Conservation (phyloP, 306 rosid genomes). For the Cucurbita maxima region DNA sequence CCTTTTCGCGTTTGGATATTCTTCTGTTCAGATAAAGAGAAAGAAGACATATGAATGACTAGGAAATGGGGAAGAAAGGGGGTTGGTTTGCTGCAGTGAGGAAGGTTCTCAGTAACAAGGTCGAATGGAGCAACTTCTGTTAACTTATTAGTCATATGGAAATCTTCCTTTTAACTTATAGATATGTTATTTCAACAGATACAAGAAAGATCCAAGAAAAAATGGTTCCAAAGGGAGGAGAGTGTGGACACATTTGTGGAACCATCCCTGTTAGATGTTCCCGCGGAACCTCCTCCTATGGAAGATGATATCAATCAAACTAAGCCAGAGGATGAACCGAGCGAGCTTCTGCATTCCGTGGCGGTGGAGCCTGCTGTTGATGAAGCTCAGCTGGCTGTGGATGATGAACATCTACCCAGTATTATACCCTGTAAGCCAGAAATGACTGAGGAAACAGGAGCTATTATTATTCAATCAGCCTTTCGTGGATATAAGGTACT, state of each 20-base stretch:
- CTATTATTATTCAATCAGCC: slow-evolving; percentile 79
- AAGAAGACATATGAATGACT: not conserved
- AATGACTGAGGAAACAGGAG: slow-evolving; percentile 64
- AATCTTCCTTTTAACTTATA: not conserved
- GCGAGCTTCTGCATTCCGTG: slow-evolving; percentile 33
- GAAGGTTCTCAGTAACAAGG: slow-evolving; percentile 85
- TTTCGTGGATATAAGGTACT: slow-evolving; percentile 88
- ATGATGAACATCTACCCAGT: slow-evolving; percentile 16
- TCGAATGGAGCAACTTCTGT: slow-evolving; percentile 8
- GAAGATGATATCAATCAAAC: slow-evolving; percentile 16
- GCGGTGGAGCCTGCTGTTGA: slow-evolving; percentile 14
- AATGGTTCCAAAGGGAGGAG: slow-evolving; percentile 75
- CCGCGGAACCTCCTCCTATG: not conserved
- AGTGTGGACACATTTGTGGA: slow-evolving; percentile 24
- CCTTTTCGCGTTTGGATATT: not conserved
- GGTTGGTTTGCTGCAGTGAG: slow-evolving; percentile 80
- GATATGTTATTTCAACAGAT: not conserved
- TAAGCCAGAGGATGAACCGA: slow-evolving; percentile 33
- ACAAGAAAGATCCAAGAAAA: slow-evolving; percentile 56
- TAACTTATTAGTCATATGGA: not conserved
- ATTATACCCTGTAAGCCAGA: slow-evolving; percentile 30
- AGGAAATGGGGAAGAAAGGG: slow-evolving; percentile 89
- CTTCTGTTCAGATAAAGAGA: not conserved
- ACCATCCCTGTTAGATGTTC: slow-evolving; percentile 25
- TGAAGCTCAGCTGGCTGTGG: slow-evolving; percentile 33